Percentiles rank a stretch among this genome's conserved stretches.
Evolutionary conservation across 176 grass and related monocot species (phyloP).

Genomic region (Chrysopogon serrulatus): DNA sequence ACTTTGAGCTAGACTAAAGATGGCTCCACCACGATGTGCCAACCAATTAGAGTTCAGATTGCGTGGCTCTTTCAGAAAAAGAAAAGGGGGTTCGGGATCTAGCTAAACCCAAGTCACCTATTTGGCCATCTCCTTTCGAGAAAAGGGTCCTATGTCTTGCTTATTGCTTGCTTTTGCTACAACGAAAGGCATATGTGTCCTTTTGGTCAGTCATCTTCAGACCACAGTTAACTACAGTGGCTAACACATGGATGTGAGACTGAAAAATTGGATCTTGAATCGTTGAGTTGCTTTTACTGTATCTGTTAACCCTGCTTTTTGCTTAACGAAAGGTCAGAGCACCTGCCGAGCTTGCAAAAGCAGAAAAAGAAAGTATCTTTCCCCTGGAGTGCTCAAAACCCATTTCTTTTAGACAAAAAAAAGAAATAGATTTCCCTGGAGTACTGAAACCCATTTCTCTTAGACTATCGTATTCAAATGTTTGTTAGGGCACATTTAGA

Average conservation of each 20-base stretch:
- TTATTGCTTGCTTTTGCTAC: neutral
- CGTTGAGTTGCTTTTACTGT: neutral
- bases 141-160: conserved; percentile 14
- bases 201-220: neutral
- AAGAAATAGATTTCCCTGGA: neutral
- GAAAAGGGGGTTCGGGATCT: conserved; percentile 7
- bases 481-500: no score
- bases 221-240: neutral
- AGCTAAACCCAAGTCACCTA: neutral
- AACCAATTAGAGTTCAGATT: conserved; percentile 15
- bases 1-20: neutral
- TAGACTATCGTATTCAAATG: no score
- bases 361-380: neutral
- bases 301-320: neutral
- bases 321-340: neutral
- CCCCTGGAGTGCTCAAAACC: neutral
- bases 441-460: neutral
- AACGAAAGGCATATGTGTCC: neutral
- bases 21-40: conserved; percentile 9
- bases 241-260: conserved; percentile 3
- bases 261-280: neutral
- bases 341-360: neutral
- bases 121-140: neutral
- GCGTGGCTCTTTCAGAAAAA: neutral
- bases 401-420: neutral